A percentile compares a stretch with the other conserved stretches of the same genome.
Evolutionary conservation across 352 stramenopile species (phyloP).

Genomic region (Pythium biforme): DNA sequence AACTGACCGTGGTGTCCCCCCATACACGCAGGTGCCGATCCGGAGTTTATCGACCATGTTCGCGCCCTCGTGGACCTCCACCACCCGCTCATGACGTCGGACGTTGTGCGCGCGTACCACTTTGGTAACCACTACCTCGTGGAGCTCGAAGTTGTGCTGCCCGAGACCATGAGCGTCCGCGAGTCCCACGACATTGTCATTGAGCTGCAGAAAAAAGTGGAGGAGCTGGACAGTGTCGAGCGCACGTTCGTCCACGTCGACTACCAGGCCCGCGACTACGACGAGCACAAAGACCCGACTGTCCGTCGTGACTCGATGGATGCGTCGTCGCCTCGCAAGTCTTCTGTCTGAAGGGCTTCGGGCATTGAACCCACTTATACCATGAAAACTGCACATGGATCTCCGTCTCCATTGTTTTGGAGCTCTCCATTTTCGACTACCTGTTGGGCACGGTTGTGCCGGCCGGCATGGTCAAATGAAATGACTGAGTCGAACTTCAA

Average conservation of each 20-base stretch:
- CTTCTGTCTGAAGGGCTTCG: background rate
- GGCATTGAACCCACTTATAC: too few relatives aligned
- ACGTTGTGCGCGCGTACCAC: constrained; percentile 91
- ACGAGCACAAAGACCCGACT: constrained; percentile 45
- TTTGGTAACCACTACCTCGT: constrained; percentile 95
- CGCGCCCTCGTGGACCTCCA: constrained; percentile 54
- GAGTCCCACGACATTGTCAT: constrained; percentile 93
- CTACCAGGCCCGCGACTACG: constrained; percentile 81
- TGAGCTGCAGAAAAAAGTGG: constrained; percentile 88
- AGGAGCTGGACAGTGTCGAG: constrained; percentile 84
- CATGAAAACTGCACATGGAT: too few relatives aligned
- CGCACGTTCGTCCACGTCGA: constrained; percentile 93
- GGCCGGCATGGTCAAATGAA: too few relatives aligned
- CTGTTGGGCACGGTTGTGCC: too few relatives aligned
- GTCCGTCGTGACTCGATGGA: background rate
- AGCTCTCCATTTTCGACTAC: too few relatives aligned
- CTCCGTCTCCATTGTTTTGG: too few relatives aligned
- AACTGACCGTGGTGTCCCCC: background rate
- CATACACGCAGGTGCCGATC: background rate
- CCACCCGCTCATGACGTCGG: constrained; percentile 43
- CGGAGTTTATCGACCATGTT: constrained; percentile 89
- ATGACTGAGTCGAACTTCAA: too few relatives aligned
- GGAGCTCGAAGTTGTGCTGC: constrained; percentile 93
- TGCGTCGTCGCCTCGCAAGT: background rate
- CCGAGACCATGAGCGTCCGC: constrained; percentile 86